Evolutionary conservation across 2,329 filamentous ascomycete genomes (phyloP).

Genomic region (Pseudomassariella vexata): DNA sequence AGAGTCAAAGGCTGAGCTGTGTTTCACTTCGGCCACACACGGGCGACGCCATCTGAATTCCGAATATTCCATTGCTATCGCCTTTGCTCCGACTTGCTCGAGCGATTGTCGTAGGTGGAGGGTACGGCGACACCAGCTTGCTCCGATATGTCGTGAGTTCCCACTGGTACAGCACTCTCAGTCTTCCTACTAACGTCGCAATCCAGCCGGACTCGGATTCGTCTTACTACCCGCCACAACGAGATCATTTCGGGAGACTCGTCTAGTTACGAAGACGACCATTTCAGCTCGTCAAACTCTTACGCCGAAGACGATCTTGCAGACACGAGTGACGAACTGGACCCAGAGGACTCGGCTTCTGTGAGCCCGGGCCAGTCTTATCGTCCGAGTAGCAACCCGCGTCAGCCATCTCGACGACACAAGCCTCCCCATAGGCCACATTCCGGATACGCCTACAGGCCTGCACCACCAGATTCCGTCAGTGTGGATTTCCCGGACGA

Average conservation of each 20-base stretch:
- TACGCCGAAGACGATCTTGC: too few species aligned
- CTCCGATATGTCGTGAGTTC: slow-evolving; percentile 41
- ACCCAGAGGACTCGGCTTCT: slow-evolving; percentile 56
- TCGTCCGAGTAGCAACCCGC: slow-evolving; percentile 26
- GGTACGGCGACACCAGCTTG: slow-evolving; percentile 26
- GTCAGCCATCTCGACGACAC: slow-evolving; percentile 30
- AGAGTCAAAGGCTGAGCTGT: too few species aligned
- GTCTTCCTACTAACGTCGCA: slow-evolving; percentile 11
- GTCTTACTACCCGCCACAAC: too few species aligned
- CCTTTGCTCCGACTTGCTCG: slow-evolving; percentile 40
- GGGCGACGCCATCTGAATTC: slow-evolving; percentile 8
- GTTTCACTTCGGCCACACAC: slow-evolving; percentile 11
- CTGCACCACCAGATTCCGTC: slow-evolving; percentile 35
- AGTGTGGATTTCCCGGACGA: slow-evolving; percentile 61
- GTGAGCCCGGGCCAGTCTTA: slow-evolving; percentile 25
- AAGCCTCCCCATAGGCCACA: slow-evolving; percentile 21
- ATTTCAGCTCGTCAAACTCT: too few species aligned
- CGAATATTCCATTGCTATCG: slow-evolving; percentile 12
- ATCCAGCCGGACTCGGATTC: too few species aligned
- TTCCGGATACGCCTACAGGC: slow-evolving; percentile 18
- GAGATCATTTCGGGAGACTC: too few species aligned
- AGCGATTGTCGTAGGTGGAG: slow-evolving; percentile 41
- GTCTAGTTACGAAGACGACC: too few species aligned
- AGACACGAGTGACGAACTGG: slow-evolving; percentile 35
- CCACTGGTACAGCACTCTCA: slow-evolving; percentile 11